phyloP scores from a whole-genome alignment of 345 rosid species.

The Aegle marmelos region DNA sequence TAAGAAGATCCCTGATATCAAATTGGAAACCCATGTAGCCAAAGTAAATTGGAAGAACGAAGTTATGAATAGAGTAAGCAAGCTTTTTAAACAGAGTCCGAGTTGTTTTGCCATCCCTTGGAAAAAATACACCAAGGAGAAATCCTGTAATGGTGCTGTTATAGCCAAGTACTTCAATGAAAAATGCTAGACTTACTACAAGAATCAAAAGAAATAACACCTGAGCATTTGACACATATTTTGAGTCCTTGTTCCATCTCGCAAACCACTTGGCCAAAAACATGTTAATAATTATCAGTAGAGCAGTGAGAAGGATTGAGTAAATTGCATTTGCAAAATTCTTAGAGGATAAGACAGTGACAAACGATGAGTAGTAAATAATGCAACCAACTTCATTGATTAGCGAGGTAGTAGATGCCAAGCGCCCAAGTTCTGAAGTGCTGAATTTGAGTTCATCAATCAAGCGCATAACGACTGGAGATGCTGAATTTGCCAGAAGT shows the following conservation, averaged over 20 bases:
- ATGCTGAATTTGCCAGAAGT: conserved; percentile 57
- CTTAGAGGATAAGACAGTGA: conserved; percentile 17
- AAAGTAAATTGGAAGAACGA: conserved; percentile 76
- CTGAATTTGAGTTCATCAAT: conserved; percentile 65
- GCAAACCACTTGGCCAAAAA: conserved; percentile 59
- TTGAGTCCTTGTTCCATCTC: conserved; percentile 49
- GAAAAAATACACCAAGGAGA: conserved; percentile 66
- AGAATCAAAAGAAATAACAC: conserved; percentile 43
- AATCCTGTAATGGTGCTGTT: conserved; percentile 50
- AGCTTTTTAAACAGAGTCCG: conserved; percentile 64
- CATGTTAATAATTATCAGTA: conserved; percentile 36
- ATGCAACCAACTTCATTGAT: conserved; percentile 58
- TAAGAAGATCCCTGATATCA: conserved; percentile 19
- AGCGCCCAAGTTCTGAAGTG: conserved; percentile 63
- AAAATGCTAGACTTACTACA: conserved; percentile 29
- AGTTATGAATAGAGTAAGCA: conserved; percentile 62
- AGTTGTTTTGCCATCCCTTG: conserved; percentile 72
- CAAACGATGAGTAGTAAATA: conserved; percentile 20
- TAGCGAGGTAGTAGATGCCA: conserved; percentile 53
- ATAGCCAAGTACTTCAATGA: conserved; percentile 39
- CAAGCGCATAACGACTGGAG: conserved; percentile 64
- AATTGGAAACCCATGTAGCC: conserved; percentile 80
- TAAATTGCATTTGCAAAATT: conserved; percentile 28
- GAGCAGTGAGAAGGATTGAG: conserved; percentile 27
- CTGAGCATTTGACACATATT: conserved; percentile 59